Evolutionary conservation across 371 early-diverging fungal species (phyloP), one percentile per base, ranked within the genome.

Genomic region (Rhizomucor miehei): DNA sequence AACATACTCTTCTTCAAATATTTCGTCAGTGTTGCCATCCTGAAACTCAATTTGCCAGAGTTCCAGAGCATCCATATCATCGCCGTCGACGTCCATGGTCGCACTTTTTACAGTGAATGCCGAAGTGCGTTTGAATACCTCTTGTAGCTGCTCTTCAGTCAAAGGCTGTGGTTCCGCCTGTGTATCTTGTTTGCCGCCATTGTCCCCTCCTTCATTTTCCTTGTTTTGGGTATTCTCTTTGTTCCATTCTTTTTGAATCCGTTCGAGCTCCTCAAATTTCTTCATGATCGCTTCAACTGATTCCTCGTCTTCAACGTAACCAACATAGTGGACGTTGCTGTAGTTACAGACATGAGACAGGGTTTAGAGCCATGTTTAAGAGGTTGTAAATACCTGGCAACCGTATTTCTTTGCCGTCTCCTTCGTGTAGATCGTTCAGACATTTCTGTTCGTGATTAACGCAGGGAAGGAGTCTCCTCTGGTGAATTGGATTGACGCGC

Each of bases 281-380:
- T 91, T 91, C 96, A 96, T 96, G 54, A 96, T 96, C 6, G 91
- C 89, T 53, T 90, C 94, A 6, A 96, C 88, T 1, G 94, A 93
- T 78, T 96, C 96, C 54, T 85, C 89, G 66, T 96, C 96, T 62
- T 94, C 95, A 2, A 94, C 93, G 57, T 96, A 96, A 23, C 96
- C 96, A 25, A 96, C 95, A 81, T 93, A 96, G 57, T 89, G 88
- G 14, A 88, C 85, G 68, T 88, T 84, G 62, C 93, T 93, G 69
- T 9, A 39, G 8, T 21, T 14, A 36, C 0, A 35, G 43, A 14
- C 34, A 37, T 19, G 19, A 40, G 6, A 29, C 3, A 51, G 51
- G 10, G 17, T 23, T 23, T 23, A 6, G 6, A 23, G n/a, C n/a
- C n/a, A n/a, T n/a, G n/a, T n/a, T n/a, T n/a, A n/a, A n/a, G n/a